Percentiles rank a stretch among this genome's conserved stretches.
phyloP scores from a whole-genome alignment of 116 monocot species.

The Zostera marina region DNA sequence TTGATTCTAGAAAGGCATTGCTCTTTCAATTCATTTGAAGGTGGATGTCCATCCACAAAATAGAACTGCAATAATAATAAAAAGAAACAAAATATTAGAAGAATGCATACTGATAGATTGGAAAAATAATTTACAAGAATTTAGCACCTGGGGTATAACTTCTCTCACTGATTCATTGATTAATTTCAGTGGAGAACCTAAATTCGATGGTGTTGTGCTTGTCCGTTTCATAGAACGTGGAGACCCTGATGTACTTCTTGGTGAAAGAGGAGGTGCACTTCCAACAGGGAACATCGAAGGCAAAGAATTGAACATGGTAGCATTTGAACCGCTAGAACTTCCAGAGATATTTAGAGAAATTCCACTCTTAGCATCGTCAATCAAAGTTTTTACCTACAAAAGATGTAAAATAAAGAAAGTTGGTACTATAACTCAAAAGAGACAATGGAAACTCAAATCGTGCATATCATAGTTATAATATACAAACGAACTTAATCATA shows the following conservation, averaged over 20 bases:
- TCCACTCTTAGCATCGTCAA: conserved; percentile 65
- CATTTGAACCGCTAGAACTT: conserved; percentile 22
- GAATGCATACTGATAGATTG: not conserved
- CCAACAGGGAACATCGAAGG: conserved; percentile 90
- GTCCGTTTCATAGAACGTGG: conserved; percentile 44
- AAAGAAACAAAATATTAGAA: not conserved
- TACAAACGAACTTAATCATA: too few relatives aligned
- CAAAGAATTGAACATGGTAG: conserved; percentile 26
- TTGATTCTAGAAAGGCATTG: conserved; percentile 57
- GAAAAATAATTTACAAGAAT: not conserved
- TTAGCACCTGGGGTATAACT: conserved; percentile 67
- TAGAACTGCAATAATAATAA: conserved; percentile 43
- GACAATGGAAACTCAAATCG: not conserved
- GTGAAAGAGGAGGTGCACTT: conserved; percentile 78
- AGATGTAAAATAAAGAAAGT: not conserved
- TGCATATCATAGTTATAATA: not conserved
- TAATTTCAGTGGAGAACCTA: conserved; percentile 70
- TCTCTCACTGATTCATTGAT: conserved; percentile 50
- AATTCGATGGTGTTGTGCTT: conserved; percentile 37
- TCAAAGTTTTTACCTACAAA: conserved; percentile 55
- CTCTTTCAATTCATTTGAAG: conserved; percentile 64
- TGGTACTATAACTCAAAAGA: not conserved
- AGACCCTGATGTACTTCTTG: conserved; percentile 66
- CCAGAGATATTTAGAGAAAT: conserved; percentile 26
- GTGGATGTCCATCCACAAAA: conserved; percentile 76